These are phyloP conservation scores for Cyclocybe aegerita DNA, from an alignment of 768 basidiomycete genomes.

Conservation along the genomic window DNA sequence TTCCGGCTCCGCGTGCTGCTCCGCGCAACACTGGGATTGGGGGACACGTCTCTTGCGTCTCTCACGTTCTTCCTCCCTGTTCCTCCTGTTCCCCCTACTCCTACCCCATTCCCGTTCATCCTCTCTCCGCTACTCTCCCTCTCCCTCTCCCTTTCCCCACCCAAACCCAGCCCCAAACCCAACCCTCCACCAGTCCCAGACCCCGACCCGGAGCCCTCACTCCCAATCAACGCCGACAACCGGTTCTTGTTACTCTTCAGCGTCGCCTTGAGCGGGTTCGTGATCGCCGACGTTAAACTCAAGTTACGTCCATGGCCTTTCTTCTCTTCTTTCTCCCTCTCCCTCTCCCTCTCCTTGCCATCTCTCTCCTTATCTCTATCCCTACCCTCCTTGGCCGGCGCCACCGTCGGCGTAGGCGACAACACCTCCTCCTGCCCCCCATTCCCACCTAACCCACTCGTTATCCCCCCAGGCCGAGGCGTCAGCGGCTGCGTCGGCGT, in stretches of 20 bases:
- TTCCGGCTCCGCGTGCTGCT: constrained; percentile 20
- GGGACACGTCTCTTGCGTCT: constrained; percentile 8
- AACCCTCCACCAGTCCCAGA: not conserved
- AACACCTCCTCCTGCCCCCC: constrained; percentile 7
- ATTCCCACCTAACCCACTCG: not conserved
- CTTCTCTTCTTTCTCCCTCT: constrained; percentile 6
- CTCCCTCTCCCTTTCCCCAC: not conserved
- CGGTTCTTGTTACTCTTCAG: constrained; percentile 25
- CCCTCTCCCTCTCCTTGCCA: not conserved
- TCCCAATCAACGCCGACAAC: constrained; percentile 18
- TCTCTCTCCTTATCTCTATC: constrained; percentile 5
- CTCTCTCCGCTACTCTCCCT: not conserved
- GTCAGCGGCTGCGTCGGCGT: constrained; percentile 16
- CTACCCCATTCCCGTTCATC: constrained; percentile 2
- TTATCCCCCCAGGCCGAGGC: constrained; percentile 1
- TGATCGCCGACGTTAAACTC: constrained; percentile 23
- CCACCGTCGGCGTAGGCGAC: constrained; percentile 17
- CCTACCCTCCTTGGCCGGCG: constrained; percentile 7
- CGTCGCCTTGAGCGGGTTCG: constrained; percentile 25
- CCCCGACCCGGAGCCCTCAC: constrained; percentile 3
- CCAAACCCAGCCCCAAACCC: not conserved
- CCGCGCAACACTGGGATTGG: constrained; percentile 19
- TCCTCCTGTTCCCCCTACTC: not conserved
- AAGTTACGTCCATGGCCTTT: constrained; percentile 24
- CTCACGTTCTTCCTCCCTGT: not conserved